phyloP scores from a whole-genome alignment of 2,329 filamentous ascomycete species.

The Ceratocystis eucalypticola region DNA sequence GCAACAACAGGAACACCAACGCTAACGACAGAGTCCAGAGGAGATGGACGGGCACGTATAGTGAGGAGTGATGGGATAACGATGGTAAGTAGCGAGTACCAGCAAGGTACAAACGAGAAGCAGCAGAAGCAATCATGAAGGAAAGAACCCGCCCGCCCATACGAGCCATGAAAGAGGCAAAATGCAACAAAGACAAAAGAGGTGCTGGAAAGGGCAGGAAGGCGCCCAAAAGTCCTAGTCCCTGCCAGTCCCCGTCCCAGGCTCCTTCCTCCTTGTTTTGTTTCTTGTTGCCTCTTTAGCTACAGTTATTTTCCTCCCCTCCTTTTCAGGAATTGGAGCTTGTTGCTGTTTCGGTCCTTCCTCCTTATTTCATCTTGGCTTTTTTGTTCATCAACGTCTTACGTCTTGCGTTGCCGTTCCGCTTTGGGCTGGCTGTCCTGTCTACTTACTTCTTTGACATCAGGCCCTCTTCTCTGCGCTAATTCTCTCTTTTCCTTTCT shows the following conservation, averaged over 20 bases:
- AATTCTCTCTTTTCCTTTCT: constrained; percentile 11
- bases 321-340: not conserved
- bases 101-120: not conserved
- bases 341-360: not conserved
- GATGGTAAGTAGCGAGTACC: too few relatives aligned
- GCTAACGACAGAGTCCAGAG: not conserved
- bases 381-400: not conserved
- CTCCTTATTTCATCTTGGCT: not conserved
- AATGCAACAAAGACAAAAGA: not conserved
- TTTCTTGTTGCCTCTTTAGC: not conserved
- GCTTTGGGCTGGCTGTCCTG: not conserved
- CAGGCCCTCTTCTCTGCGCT: not conserved
- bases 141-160: too few relatives aligned
- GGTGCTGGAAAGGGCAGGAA: not conserved
- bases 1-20: not conserved
- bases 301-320: not conserved
- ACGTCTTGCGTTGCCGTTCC: not conserved
- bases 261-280: not conserved
- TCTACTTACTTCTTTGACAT: not conserved
- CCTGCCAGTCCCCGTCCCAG: not conserved
- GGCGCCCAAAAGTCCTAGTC: not conserved
- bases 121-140: too few relatives aligned
- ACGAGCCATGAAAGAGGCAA: not conserved
- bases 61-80: too few relatives aligned
- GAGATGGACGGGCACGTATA: too few relatives aligned